phyloP scores from a whole-genome alignment of 805 yeast species.

The Torulaspora delbrueckii region DNA sequence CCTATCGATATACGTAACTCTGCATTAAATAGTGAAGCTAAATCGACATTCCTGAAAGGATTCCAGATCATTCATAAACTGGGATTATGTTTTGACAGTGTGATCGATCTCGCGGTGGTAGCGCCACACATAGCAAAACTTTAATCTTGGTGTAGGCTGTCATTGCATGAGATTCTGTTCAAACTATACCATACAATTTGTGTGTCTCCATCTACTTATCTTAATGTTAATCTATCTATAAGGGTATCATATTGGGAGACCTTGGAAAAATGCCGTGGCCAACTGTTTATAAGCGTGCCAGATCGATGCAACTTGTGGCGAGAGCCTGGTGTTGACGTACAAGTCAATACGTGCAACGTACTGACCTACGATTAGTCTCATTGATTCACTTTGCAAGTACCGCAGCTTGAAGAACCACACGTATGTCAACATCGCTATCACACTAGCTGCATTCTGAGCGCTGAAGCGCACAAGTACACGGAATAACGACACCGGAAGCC shows the following conservation, averaged over 20 bases:
- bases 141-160: too few species aligned
- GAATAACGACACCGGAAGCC: constrained; percentile 39
- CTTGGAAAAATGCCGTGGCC: constrained; percentile 16
- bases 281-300: constrained; percentile 24
- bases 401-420: constrained; percentile 56
- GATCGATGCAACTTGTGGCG: constrained; percentile 33
- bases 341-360: constrained; percentile 42
- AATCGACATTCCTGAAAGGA: too few species aligned
- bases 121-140: too few species aligned
- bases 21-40: too few species aligned
- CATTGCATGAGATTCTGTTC: too few species aligned
- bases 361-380: constrained; percentile 46
- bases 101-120: too few species aligned
- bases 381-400: constrained; percentile 51
- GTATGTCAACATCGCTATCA: constrained; percentile 43
- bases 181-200: too few species aligned
- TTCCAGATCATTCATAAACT: too few species aligned
- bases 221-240: background rate
- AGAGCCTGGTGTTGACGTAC: constrained; percentile 36
- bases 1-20: too few species aligned
- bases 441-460: constrained; percentile 17
- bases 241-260: constrained; percentile 14
- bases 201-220: too few species aligned
- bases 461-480: constrained; percentile 32
- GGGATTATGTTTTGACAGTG: too few species aligned